Base-by-base conservation (phyloP, 2,329 filamentous ascomycete genomes). In the Penicillium hesseltinei region DNA sequence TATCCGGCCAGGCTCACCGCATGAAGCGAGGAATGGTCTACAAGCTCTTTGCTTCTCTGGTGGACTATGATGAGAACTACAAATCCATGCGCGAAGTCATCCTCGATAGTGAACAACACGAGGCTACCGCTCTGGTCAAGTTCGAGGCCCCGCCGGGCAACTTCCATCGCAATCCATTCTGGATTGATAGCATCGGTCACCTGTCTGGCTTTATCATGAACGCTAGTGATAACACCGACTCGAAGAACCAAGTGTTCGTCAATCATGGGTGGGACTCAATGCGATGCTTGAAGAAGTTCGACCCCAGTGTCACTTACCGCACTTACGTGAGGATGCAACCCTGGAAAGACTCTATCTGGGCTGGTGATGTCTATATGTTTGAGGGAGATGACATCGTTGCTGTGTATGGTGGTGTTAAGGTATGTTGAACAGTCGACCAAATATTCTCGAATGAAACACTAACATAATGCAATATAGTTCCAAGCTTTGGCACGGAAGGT, bases 11-110 rank as follows among this genome's bases (percentile, higher is more conserved):
- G 55, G 88, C 88, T 29, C 88, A 89, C 71, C 88, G 89, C 75
- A 83, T 92, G 60, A 84, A 88, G 49, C 85, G 88, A 27, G 88
- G 88, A 35, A 84, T 92, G 77, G 87, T 88, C 15, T 94, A 94
- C 81, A 92, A 92, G 76, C 81, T 88, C 51, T 85, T 85, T 76
- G 81, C 81, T 67, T 78, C 81, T 52, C 75, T 85, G 33, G 83
- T 85, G 38, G 80, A 80, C 49, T 85, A 85, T 63, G 78, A 81
- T 56, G 76, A 79, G 56, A 82, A 80, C 65, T 85, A 82, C 71
- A 79, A 81, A 53, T 82, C 81, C 49, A 85, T 85, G 75, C 77
- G 82, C 45, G 82, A 84, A 64, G 82, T 85, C 47, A 82, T 84
- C 49, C 75, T 85, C 11, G 81, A 84, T 66, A 80, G 81, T 57